Evolutionary conservation across 1,284 basidiomycete species (phyloP), one percentile per base, ranked within the genome.

Genomic region (Trichosporon sp.): DNA sequence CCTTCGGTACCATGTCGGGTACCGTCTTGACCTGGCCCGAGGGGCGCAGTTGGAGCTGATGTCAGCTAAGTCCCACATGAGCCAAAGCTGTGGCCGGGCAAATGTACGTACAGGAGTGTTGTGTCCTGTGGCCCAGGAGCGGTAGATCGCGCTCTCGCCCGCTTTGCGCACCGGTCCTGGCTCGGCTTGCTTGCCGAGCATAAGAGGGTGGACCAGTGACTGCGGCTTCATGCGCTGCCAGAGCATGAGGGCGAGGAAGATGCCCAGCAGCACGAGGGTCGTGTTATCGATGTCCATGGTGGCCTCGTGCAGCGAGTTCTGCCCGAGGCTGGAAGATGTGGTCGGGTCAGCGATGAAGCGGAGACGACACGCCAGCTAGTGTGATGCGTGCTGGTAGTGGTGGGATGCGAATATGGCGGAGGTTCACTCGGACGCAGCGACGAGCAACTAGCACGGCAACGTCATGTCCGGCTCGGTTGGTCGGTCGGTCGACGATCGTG

Each of bases 161-260:
- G 71, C 63, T 64, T 76, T 73, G 63, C 80, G 66, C 7, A 79
- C 74, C 5, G 60, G 37, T 1, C 71, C 71, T 1, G 78, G 70
- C 27, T 79, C 78, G 31, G 74, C 71, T 71, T 81, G 80, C 58
- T 77, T 74, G 1, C 79, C 77, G 4, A 81, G 71, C n/a, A 80
- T 64, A 11, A 81, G 68, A 31, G 79, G 77, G 65, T 80, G 80
- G 13, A 81, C 80, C 31, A 78, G 70, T 3, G 80, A 75, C 2
- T 60, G 14, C 4, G 77, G 74, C 2, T 70, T 64, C 64, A 76
- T 75, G 36, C 76, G 73, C 44, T 71, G 65, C 65, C 78, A 80
- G 16, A 79, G 62, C 9, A 70, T 64, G 13, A 81, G 64, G 5
- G 59, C 59, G 4, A 71, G 64, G 4, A 78, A 68, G n/a, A 70